Evolutionary conservation across 2,329 filamentous ascomycete species (phyloP), one percentile per base, ranked within the genome.

Genomic region (Tolypocladium sp.): DNA sequence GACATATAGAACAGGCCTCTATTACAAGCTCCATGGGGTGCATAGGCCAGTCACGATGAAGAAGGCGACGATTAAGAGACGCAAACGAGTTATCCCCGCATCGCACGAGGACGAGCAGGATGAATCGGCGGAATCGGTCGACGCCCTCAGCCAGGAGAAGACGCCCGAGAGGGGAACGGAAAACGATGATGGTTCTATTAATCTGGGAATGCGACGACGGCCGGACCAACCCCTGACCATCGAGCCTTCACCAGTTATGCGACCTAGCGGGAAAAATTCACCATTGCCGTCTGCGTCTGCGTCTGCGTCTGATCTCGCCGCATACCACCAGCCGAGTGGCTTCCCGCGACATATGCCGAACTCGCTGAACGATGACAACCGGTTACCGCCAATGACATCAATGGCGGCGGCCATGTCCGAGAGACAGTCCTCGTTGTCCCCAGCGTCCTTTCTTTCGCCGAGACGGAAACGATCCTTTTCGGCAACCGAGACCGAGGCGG

Each of bases 21-120:
- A 99, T 73, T 92, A 95, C 77, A 97, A 97, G 74, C 85, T 99
- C 3, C 94, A 99, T 71, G 92, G 92, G 58, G 87, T 92, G 37
- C 93, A 97, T 73, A 84, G 94, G 49, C 94, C 94, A 0, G 91
- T 94, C 6, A 91, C 91, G n/a, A 97, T 99, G 94, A 99, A 97
- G 75, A 97, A 97, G 73, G 89, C 91, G 3, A 90, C 96, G 33
- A 99, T 99, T 72, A 97, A 99, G 75, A 85, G 94, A 62, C 83
- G 94, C 61, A 97, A 97, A 79, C 87, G 94, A 60, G 92, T 97
- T 7, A 92, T 97, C 51, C 92, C 93, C 22, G 91, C 90, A 22
- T 77, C 84, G 33, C 77, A 82, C 55, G 80, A 78, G 66, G 76
- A 77, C 38, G 74, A 79, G 55, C 71, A 76, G 53, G 76, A 80